Evolutionary conservation across 2,329 filamentous ascomycete genomes (phyloP), one percentile per base, ranked within the genome.

Genomic region (Trichoderma breve): DNA sequence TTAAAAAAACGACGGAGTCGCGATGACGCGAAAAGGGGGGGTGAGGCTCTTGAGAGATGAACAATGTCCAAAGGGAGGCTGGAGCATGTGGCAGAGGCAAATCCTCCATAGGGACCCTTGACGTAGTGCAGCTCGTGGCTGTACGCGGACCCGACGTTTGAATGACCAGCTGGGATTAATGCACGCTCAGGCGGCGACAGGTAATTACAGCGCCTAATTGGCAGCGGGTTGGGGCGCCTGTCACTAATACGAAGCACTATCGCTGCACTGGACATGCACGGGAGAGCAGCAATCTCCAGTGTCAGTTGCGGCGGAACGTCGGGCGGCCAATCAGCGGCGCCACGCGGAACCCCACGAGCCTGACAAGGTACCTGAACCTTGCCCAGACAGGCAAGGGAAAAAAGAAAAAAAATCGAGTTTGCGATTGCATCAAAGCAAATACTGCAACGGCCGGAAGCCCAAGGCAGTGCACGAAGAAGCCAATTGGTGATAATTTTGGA

Each of bases 311-410:
- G 21, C n/a, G 47, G 47, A 53, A 24, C 11, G n/a, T 24, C 47
- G 21, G n/a, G 47, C 47, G 36, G 36, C 79, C 79, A 80, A 80
- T 80, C 76, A 79, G 69, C 57, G 32, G 36, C 30, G 32, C 62
- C 28, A 69, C 30, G 14, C 58, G 69, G 72, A 55, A 60, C 75
- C 73, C 73, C 76, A 79, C 75, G 74, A 72, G 74, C 70, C 72
- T 61, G 36, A 71, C 74, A 73, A 64, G 51, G 53, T 63, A 64
- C 63, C 57, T 73, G 69, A 61, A 63, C 66, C 63, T 73, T 71
- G 51, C 55, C 61, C 28, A 39, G 18, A 64, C 32, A 32, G 43
- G 61, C 53, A 63, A 64, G 12, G 14, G 30, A 30, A 34, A 30
- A 57, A 63, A 47, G 61, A 58, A 70, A 65, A 65, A 73, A 64